Percentiles rank a stretch among this genome's conserved stretches.
phyloP scores from a whole-genome alignment of 352 stramenopile species.

The Phytophthora pluvialis region DNA sequence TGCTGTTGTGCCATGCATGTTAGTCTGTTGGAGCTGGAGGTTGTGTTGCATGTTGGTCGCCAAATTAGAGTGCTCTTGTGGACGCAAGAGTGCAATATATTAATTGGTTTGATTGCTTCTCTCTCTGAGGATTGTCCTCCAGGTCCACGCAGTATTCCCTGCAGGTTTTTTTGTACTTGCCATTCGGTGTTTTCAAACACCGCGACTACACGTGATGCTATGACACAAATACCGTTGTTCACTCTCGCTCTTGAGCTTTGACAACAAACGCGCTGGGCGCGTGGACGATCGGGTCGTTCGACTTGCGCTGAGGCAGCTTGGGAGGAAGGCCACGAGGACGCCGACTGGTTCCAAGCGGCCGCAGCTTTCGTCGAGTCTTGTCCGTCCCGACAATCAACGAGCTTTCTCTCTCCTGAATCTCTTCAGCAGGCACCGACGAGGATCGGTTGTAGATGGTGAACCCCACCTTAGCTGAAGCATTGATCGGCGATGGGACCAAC shows the following conservation, averaged over 20 bases:
- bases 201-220: slow-evolving; percentile 18
- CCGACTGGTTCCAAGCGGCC: slow-evolving; percentile 18
- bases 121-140: slow-evolving; percentile 7
- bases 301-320: slow-evolving; percentile 18
- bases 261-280: slow-evolving; percentile 17
- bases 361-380: slow-evolving; percentile 31
- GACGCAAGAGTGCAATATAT: slow-evolving; percentile 21
- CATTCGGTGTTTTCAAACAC: slow-evolving; percentile 14
- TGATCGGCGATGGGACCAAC: slow-evolving; percentile 16
- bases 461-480: slow-evolving; percentile 14
- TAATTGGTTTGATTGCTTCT: slow-evolving; percentile 26
- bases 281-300: slow-evolving; percentile 22
- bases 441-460: slow-evolving; percentile 21
- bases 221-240: slow-evolving; percentile 25
- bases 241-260: slow-evolving; percentile 22
- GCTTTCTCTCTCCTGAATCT: slow-evolving; percentile 25
- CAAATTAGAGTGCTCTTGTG: too few relatives aligned
- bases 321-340: slow-evolving; percentile 23
- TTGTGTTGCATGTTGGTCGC: too few relatives aligned
- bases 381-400: slow-evolving; percentile 20
- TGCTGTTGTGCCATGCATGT: background rate
- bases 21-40: too few relatives aligned
- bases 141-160: slow-evolving; percentile 2
- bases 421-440: slow-evolving; percentile 15
- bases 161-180: background rate